These are phyloP conservation scores for Syzygium jambos DNA, from an alignment of 345 rosid genomes.

Conservation along the genomic window DNA sequence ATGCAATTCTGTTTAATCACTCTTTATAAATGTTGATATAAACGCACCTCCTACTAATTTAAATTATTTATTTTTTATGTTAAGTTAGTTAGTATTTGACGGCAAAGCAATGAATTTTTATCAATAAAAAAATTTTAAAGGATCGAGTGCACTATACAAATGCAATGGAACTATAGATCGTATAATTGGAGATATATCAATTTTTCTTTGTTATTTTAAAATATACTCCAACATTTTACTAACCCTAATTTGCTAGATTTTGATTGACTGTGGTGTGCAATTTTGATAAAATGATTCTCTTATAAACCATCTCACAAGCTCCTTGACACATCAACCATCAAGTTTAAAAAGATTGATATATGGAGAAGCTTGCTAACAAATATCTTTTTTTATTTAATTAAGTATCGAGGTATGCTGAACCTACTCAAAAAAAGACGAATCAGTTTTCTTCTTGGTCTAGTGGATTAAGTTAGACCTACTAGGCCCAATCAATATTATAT, in stretches of 20 bases:
- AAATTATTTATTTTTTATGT: not conserved
- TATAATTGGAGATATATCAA: not conserved
- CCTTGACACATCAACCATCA: not conserved
- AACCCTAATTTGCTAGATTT: not conserved
- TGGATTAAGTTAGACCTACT: not conserved
- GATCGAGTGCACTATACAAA: not conserved
- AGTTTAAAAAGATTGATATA: not conserved
- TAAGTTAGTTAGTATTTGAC: not conserved
- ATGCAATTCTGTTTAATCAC: not conserved
- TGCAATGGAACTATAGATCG: not conserved
- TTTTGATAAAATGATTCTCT: not conserved
- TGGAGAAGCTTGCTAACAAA: not conserved
- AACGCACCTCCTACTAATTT: not conserved
- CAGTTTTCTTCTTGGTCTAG: not conserved
- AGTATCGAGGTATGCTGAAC: not conserved
- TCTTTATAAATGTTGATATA: not conserved
- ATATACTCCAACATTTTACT: not conserved
- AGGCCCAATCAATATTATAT: not conserved
- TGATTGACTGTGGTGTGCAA: not conserved
- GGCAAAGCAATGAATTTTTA: not conserved
- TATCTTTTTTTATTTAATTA: not conserved
- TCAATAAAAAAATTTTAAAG: not conserved
- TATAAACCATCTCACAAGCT: not conserved
- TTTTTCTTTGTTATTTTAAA: not conserved
- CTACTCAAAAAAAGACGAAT: not conserved